Conservation (phyloP, 2,329 filamentous ascomycete species). For the Apiospora phragmitis region DNA sequence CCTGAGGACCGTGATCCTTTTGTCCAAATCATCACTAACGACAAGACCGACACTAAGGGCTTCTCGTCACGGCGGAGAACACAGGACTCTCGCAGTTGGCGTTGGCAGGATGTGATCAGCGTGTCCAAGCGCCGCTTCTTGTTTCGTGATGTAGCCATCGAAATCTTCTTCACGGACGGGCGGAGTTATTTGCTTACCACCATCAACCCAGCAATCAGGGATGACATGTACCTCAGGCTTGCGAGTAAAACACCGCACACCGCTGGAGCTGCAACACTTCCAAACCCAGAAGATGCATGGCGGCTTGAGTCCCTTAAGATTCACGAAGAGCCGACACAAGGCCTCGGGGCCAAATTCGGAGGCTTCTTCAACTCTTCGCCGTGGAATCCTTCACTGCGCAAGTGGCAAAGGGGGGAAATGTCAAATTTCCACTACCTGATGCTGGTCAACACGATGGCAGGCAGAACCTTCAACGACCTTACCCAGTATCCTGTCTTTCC, state of each 20-base stretch:
- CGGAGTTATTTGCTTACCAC: conserved; percentile 91
- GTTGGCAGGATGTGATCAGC: conserved; percentile 91
- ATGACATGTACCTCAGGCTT: conserved; percentile 79
- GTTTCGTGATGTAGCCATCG: conserved; percentile 93
- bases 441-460: conserved; percentile 97
- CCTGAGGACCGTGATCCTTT: conserved; percentile 92
- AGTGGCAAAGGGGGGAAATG: conserved; percentile 91
- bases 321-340: conserved; percentile 58
- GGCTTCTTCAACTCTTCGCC: conserved; percentile 85
- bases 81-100: conserved; percentile 87
- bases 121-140: conserved; percentile 94
- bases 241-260: conserved; percentile 79
- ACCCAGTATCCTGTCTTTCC: conserved; percentile 98
- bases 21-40: conserved; percentile 85
- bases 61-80: conserved; percentile 60
- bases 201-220: conserved; percentile 69
- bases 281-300: conserved; percentile 87
- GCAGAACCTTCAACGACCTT: conserved; percentile 94
- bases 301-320: conserved; percentile 81
- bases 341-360: conserved; percentile 83
- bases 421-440: conserved; percentile 99
- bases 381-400: conserved; percentile 81
- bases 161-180: conserved; percentile 96
- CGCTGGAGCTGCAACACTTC: conserved; percentile 65
- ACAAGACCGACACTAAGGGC: conserved; percentile 60